phyloP scores from a whole-genome alignment of 1,284 basidiomycete species.

The Moesziomyces sp. region DNA sequence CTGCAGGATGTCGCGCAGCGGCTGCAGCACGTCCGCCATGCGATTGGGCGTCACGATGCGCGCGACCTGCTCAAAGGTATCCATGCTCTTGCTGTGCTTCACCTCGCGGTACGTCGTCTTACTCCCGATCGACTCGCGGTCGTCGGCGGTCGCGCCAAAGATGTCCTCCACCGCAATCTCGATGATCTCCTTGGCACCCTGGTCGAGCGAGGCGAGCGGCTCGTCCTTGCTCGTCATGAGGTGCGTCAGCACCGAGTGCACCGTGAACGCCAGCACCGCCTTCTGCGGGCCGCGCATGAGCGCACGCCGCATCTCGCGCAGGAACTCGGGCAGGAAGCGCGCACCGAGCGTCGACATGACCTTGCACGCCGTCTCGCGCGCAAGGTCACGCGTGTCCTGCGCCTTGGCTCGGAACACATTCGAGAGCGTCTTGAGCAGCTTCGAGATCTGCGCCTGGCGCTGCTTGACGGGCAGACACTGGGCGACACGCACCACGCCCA shows the following conservation, averaged over 20 bases:
- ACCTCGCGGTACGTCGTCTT: constrained; percentile 77
- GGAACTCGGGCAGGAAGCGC: constrained; percentile 77
- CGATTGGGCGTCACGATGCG: constrained; percentile 65
- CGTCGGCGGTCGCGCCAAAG: constrained; percentile 92
- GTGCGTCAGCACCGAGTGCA: constrained; percentile 83
- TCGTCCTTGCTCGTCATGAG: constrained; percentile 69
- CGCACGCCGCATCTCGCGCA: constrained; percentile 84
- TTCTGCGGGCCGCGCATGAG: constrained; percentile 91
- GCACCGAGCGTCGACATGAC: constrained; percentile 82
- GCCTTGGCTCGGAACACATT: constrained; percentile 91
- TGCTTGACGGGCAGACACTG: constrained; percentile 79
- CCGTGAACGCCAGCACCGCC: constrained; percentile 87
- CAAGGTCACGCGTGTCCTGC: constrained; percentile 90
- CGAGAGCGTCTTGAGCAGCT: constrained; percentile 83
- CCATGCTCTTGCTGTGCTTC: constrained; percentile 65
- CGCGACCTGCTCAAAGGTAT: constrained; percentile 65
- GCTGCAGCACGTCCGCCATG: constrained; percentile 81
- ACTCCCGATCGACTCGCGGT: constrained; percentile 88
- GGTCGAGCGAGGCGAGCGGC: constrained; percentile 73
- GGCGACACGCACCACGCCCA: constrained; percentile 88
- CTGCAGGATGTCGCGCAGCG: constrained; percentile 85
- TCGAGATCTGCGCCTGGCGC: constrained; percentile 74
- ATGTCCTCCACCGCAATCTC: constrained; percentile 90
- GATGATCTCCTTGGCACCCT: constrained; percentile 80
- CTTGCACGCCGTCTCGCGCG: constrained; percentile 84